Base-by-base conservation (phyloP, 495 filamentous ascomycete species). In the Penicillium canescens region DNA sequence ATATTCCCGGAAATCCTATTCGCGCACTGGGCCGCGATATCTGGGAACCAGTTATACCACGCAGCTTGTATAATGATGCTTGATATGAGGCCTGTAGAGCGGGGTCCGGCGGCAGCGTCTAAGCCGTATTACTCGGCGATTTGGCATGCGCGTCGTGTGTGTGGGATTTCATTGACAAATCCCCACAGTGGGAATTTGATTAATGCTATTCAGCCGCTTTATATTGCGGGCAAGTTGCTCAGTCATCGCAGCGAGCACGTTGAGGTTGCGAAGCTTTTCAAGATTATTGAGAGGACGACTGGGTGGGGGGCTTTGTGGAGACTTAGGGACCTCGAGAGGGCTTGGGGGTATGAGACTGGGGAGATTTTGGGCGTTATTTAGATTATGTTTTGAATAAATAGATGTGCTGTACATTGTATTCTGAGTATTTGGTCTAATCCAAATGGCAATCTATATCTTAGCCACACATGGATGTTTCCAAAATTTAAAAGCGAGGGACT, bases 161-260 rank as follows among this genome's bases (percentile, higher is more conserved):
- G 73, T 53, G 74, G 71, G 0, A 77, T 77, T 20, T 77, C 74
- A 3, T 46, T 69, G 33, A 70, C 70, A 20, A 77, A 77, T 55
- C 66, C 67, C 8, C 74, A 77, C 42, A 59, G 65, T 49, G 73
- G 73, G 6, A 71, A 71, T 45, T 57, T 74, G 50, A 78, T 69
- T 26, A 78, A 78, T 57, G 72, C 72, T 26, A 72, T 77, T 31
- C 74, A 77, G 54, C 73, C 74, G 23, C 59, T 76, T n/a, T 78
- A 68, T 50, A 67, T 78, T 50, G 74, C 74, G 2, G 74, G 74
- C 8, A 68, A 62, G 48, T 46, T 74, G 16, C 57, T 76, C 24
- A 76, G 66, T 40, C 72, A 78, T 44, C 60, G 60, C 16, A 63
- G 59, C 26, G 74, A 78, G 53, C 74, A 78, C 60, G 51, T 62